Base-by-base conservation (phyloP, 2,329 filamentous ascomycete genomes). In the Arachnopeziza araneosa region DNA sequence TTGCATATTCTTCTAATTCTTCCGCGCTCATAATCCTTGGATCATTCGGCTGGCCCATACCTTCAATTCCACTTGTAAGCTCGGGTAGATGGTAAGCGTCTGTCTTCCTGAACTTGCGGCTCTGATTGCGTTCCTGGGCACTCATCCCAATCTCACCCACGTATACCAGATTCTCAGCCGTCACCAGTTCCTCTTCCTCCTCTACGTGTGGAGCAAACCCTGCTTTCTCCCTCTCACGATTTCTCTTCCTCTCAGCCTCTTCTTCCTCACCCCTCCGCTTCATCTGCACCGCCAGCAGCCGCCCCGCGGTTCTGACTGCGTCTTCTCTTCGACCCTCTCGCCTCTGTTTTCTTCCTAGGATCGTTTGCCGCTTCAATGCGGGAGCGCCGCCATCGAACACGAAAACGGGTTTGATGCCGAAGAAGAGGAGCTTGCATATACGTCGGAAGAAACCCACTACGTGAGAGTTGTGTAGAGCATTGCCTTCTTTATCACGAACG, bases 341-440 rank as follows among this genome's bases (percentile, higher is more conserved):
- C 62, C 92, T 82, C 61, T 83, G 83, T 73, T 93, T 92, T 50
- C 95, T 82, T 56, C 82, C 84, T 62, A 85, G 85, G 62, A 99
- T 93, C 0, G 95, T 99, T 73, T 96, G 90, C 59, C 93, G 83
- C 78, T 99, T 99, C 64, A 99, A 80, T 2, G 85, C 80, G 0
- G 96, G 96, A 0, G 95, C 96, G 51, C 93, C 95, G 62, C 96
- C 95, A 76, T 99, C 95, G 73, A 99, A 99, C 17, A 99, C 93
- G 74, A 99, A 99, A 52, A 99, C 92, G 0, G 95, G 96, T 64
- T 89, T 90, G 74, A 99, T 96, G 55, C 96, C 95, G 71, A 95
- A 93, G 83, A 93, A 99, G 1, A 99, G 83, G 1, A 99, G 83
- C 74, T 99, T 99, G 82, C 95, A 99, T 73, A 99, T 96, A 62